Evolutionary conservation across 2,329 filamentous ascomycete species (phyloP).

Genomic region (Aspergillus piperis): DNA sequence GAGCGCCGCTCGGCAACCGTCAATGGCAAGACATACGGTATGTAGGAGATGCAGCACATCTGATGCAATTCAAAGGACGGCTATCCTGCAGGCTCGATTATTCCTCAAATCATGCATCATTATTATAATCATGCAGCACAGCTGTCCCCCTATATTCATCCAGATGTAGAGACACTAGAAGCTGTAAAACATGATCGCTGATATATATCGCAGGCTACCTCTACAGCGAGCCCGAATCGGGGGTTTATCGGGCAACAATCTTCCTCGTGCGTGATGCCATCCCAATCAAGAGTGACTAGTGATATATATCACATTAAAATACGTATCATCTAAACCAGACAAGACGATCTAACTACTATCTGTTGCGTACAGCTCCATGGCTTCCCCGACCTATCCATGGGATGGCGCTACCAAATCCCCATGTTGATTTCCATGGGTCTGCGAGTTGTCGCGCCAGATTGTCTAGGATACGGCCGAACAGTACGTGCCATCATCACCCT

Average conservation of each 20-base stretch:
- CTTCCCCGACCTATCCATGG: slow-evolving; percentile 79
- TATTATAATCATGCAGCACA: not conserved
- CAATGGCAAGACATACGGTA: slow-evolving; percentile 69
- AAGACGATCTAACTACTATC: not conserved
- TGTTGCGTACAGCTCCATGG: slow-evolving; percentile 62
- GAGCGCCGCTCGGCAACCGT: slow-evolving; percentile 63
- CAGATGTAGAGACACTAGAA: not conserved
- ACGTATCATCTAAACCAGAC: not conserved
- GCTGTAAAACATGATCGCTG: not conserved
- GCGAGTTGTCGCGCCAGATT: slow-evolving; percentile 79
- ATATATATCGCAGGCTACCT: slow-evolving; percentile 50
- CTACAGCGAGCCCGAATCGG: slow-evolving; percentile 49
- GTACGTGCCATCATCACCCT: slow-evolving; percentile 37
- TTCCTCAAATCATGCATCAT: not conserved
- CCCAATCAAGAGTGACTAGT: not conserved
- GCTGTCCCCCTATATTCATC: not conserved
- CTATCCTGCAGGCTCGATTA: not conserved
- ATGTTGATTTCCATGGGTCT: slow-evolving; percentile 70
- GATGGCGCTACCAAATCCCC: slow-evolving; percentile 89
- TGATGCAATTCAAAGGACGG: not conserved
- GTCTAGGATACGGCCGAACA: slow-evolving; percentile 82
- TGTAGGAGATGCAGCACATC: slow-evolving; percentile 17
- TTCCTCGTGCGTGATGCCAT: slow-evolving; percentile 49
- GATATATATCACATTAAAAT: not conserved
- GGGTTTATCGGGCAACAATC: slow-evolving; percentile 52